Conservation (phyloP, 345 rosid genomes). For the Salix arbutifolia region DNA sequence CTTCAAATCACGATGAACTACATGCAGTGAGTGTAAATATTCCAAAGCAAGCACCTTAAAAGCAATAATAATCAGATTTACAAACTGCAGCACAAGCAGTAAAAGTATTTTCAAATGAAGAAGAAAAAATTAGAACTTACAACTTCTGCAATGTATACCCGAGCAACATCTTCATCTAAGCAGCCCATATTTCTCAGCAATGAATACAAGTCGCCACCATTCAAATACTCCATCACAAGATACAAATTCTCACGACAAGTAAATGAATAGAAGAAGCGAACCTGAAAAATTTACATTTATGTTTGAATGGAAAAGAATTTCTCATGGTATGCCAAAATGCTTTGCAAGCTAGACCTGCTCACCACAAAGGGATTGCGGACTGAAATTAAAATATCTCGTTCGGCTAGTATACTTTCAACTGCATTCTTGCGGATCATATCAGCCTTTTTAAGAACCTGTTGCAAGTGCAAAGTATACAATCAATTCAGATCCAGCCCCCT, state of each 20-base stretch:
- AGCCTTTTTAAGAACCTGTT: constrained; percentile 95
- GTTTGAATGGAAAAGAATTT: constrained; percentile 23
- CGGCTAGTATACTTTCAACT: constrained; percentile 98
- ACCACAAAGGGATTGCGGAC: constrained; percentile 99
- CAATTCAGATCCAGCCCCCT: background rate
- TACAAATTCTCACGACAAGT: constrained; percentile 98
- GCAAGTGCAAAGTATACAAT: constrained; percentile 15
- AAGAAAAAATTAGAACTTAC: constrained; percentile 46
- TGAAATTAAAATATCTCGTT: constrained; percentile 97
- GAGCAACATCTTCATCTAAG: constrained; percentile 96
- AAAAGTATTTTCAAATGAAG: background rate
- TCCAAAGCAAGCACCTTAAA: constrained; percentile 93
- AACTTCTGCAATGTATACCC: constrained; percentile 97
- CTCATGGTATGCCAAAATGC: constrained; percentile 20
- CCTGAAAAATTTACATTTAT: constrained; percentile 50
- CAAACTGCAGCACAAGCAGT: background rate
- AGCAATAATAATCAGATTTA: background rate
- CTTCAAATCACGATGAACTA: constrained; percentile 99
- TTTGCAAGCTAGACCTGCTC: constrained; percentile 51
- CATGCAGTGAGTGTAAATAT: constrained; percentile 83
- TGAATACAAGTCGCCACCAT: constrained; percentile 97
- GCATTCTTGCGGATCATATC: constrained; percentile 99
- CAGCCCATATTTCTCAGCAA: constrained; percentile 94
- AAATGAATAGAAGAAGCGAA: constrained; percentile 98
- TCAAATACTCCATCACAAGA: constrained; percentile 99